A percentile compares a stretch with the other conserved stretches of the same genome.
Evolutionary conservation across 139 green algal genomes (phyloP).

Genomic region (Chlamydomonas sp.): DNA sequence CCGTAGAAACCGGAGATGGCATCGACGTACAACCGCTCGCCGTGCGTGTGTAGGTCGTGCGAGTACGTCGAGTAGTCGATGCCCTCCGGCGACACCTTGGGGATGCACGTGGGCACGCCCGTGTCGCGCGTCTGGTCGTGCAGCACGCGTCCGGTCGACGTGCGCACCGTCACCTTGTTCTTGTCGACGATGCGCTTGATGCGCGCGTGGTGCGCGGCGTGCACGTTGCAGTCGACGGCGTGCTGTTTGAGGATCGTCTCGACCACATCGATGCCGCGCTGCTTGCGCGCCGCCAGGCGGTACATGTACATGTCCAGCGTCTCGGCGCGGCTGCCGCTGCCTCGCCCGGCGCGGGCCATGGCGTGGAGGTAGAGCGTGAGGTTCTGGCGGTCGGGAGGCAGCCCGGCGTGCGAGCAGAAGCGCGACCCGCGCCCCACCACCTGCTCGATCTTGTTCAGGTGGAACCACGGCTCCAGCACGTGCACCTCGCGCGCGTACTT

Average conservation of each 20-base stretch:
- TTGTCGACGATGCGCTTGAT: background rate
- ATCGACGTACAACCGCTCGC: background rate
- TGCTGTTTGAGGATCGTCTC: constrained; percentile 4
- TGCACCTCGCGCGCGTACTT: constrained; percentile 17
- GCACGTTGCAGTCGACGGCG: constrained; percentile 5
- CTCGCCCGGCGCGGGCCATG: background rate
- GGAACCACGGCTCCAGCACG: constrained; percentile 22
- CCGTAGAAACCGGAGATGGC: background rate
- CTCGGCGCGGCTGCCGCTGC: background rate
- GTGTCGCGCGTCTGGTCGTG: background rate
- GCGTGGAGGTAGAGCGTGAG: constrained; percentile 21
- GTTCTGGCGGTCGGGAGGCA: constrained; percentile 8
- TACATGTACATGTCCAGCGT: constrained; percentile 7
- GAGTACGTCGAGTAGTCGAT: background rate
- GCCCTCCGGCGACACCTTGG: background rate
- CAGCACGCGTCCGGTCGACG: background rate
- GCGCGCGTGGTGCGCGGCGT: background rate
- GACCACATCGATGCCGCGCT: background rate
- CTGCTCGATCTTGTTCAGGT: constrained; percentile 19
- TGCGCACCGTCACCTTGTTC: background rate
- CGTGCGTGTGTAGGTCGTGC: background rate
- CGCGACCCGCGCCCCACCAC: constrained; percentile 15
- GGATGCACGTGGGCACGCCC: background rate
- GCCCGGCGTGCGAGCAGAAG: constrained; percentile 15
- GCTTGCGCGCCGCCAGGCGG: constrained; percentile 2